phyloP scores from a whole-genome alignment of 257 asterid species.

The Agastache rugosa region DNA sequence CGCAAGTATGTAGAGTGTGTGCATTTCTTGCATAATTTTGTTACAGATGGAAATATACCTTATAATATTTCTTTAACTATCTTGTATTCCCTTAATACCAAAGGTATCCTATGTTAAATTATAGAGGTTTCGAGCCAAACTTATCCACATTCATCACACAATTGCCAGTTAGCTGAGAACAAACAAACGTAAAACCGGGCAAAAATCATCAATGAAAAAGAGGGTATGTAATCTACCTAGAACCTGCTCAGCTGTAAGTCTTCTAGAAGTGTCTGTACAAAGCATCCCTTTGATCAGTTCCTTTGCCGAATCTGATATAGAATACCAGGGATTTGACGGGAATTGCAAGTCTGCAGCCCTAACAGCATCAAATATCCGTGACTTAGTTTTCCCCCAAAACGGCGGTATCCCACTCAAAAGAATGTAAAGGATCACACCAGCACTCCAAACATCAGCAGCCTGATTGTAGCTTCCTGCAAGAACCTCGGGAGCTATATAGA shows the following conservation, averaged over 20 bases:
- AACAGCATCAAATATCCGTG: too few relatives aligned
- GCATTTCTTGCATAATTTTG: background rate
- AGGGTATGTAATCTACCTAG: conserved; percentile 44
- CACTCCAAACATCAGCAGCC: too few relatives aligned
- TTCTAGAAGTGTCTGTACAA: conserved; percentile 48
- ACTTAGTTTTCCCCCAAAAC: too few relatives aligned
- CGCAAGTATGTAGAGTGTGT: background rate
- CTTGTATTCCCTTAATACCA: too few relatives aligned
- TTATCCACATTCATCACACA: background rate
- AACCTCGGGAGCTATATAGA: too few relatives aligned
- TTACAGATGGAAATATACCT: too few relatives aligned
- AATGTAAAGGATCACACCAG: too few relatives aligned
- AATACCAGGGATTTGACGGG: conserved; percentile 54
- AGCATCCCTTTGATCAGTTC: conserved; percentile 58
- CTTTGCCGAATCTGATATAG: conserved; percentile 54
- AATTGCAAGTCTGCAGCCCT: conserved; percentile 35
- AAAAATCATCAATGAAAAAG: background rate
- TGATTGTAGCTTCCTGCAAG: too few relatives aligned
- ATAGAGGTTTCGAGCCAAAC: too few relatives aligned
- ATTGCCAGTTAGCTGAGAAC: background rate
- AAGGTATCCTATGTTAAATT: too few relatives aligned
- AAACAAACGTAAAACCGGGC: background rate
- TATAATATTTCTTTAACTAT: too few relatives aligned
- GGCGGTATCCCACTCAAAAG: too few relatives aligned
- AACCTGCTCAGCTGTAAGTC: conserved; percentile 55